phyloP scores from a whole-genome alignment of 441 rosid species.

The Dalechampia spathulata region DNA sequence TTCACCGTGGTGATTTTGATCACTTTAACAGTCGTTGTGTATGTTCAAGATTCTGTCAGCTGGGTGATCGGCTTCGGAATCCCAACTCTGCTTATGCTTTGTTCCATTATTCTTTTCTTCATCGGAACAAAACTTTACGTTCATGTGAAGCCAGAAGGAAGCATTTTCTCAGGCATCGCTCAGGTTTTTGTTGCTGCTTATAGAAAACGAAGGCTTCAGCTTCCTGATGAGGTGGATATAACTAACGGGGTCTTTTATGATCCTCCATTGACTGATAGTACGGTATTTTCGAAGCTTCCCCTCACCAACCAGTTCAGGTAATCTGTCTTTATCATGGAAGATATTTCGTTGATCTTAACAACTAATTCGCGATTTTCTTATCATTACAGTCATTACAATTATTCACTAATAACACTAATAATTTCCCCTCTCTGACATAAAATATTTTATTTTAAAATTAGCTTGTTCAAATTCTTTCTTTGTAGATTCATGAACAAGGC shows the following conservation, averaged over 20 bases:
- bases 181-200: constrained; percentile 52
- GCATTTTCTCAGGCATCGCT: constrained; percentile 42
- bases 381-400: no score
- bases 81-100: constrained; percentile 46
- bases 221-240: constrained; percentile 16
- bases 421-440: no score
- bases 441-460: no score
- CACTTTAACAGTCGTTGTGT: constrained; percentile 49
- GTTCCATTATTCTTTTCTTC: constrained; percentile 46
- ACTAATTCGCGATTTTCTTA: no score
- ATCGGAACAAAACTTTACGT: constrained; percentile 50
- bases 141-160: constrained; percentile 52
- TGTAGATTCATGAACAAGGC: constrained; percentile 50
- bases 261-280: constrained; percentile 36
- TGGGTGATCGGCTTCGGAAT: constrained; percentile 70
- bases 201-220: constrained; percentile 34
- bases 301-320: constrained; percentile 58
- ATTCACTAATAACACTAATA: no score
- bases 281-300: constrained; percentile 29
- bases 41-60: constrained; percentile 69
- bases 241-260: constrained; percentile 28
- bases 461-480: background rate
- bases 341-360: no score
- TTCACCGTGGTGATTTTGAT: constrained; percentile 53
- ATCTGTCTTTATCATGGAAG: background rate